Conservation (phyloP, 176 grass and related monocot species). For the Ensete glaucum region DNA sequence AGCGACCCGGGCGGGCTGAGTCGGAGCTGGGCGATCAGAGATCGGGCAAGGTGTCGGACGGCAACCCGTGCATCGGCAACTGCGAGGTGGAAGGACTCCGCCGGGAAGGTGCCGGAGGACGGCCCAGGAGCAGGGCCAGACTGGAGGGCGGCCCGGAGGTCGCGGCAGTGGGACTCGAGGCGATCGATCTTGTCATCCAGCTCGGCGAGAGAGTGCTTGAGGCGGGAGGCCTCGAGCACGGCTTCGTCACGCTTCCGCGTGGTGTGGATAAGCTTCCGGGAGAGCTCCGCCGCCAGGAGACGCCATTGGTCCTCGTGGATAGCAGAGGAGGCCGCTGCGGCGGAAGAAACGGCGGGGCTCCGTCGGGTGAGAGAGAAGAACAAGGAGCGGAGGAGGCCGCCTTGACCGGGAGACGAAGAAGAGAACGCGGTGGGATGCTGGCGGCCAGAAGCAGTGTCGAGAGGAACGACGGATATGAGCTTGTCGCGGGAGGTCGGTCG, state of each 20-base stretch:
- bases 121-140: background rate
- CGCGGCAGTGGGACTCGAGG: constrained; percentile 44
- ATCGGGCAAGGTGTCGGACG: constrained; percentile 55
- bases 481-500: constrained; percentile 27
- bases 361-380: constrained; percentile 34
- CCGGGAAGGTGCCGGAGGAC: constrained; percentile 16
- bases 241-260: constrained; percentile 80
- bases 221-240: constrained; percentile 54
- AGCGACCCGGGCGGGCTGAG: background rate
- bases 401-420: constrained; percentile 32
- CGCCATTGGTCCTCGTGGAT: constrained; percentile 55
- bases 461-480: constrained; percentile 4
- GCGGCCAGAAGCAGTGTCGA: background rate
- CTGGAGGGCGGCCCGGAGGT: constrained; percentile 18
- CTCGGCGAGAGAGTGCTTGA: constrained; percentile 64
- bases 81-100: constrained; percentile 40
- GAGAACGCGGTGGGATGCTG: constrained; percentile 30
- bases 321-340: constrained; percentile 21
- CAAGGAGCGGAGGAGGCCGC: constrained; percentile 56
- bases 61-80: constrained; percentile 52
- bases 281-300: constrained; percentile 54
- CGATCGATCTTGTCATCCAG: constrained; percentile 62
- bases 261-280: constrained; percentile 53
- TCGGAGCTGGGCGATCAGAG: constrained; percentile 55
- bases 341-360: constrained; percentile 39